phyloP scores from a whole-genome alignment of 345 rosid genomes.

The Ceriops tagal region DNA sequence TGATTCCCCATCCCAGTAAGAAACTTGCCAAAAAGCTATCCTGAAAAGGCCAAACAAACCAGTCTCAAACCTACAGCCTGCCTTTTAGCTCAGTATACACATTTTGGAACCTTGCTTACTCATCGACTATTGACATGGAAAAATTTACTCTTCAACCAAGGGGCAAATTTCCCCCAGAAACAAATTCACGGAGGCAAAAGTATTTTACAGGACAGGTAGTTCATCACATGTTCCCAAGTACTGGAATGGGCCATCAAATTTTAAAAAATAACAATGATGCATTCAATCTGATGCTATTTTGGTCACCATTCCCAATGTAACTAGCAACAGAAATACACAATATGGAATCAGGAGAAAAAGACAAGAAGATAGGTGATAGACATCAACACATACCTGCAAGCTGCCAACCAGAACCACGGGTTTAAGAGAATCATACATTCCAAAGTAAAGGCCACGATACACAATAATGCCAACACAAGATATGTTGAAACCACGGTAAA shows the following conservation, averaged over 20 bases:
- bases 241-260: too few relatives aligned
- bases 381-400: slow-evolving; percentile 21
- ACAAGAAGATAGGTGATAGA: neutral
- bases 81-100: neutral
- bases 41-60: slow-evolving; percentile 8
- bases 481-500: slow-evolving; percentile 33
- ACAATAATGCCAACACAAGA: slow-evolving; percentile 34
- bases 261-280: too few relatives aligned
- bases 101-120: neutral
- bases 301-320: neutral
- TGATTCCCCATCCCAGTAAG: slow-evolving; percentile 18
- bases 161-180: too few relatives aligned
- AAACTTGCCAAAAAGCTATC: slow-evolving; percentile 23
- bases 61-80: neutral
- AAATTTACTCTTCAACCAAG: too few relatives aligned
- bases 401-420: slow-evolving; percentile 24
- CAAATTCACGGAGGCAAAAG: too few relatives aligned
- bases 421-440: slow-evolving; percentile 32
- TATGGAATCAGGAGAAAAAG: too few relatives aligned
- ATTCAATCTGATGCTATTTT: too few relatives aligned
- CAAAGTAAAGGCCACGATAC: slow-evolving; percentile 32
- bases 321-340: neutral
- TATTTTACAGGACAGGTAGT: too few relatives aligned
- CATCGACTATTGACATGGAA: neutral
- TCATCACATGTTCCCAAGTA: too few relatives aligned